Evolutionary conservation across 2,329 filamentous ascomycete genomes (phyloP), one percentile per base, ranked within the genome.

Genomic region (Ophiostoma australiae): DNA sequence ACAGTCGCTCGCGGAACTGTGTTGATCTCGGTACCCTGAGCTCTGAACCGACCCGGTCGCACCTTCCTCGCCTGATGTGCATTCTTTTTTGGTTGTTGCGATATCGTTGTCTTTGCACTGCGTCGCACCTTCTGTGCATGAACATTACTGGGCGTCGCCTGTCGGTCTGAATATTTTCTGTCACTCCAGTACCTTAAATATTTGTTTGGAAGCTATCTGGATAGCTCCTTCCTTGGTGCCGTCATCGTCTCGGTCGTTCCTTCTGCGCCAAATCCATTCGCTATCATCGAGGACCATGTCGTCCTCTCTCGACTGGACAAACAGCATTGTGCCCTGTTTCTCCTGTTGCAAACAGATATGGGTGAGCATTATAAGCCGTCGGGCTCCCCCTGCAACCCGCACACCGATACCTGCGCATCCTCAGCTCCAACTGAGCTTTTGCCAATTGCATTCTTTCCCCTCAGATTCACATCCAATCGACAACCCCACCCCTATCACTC

Each of bases 271-370:
- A 41, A 66, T 39, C 20, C 0, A 17, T 4, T 23, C 63, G 23
- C 35, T 20, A 20, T 20, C 8, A 41, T 39, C 35, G 4, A 27
- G 58, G 58, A 65, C 58, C 67, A 72, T 72, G 71, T 67, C 67
- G 67, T 71, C 71, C 68, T 63, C 73, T 23, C 68, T 72, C 15
- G 41, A 68, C 52, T 72, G 73, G 73, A 48, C 37, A 39, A 44
- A 61, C 58, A 72, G 61, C 65, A 23, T 75, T 23, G 76, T 76
- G 76, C 78, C 78, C 20, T 79, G 78, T 70, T 78, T 77, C 69
- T 76, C 76, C 31, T 79, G 78, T 73, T 79, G 78, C 71, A 73
- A 70, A 63, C 48, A 76, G 66, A 72, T 78, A 39, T 78, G 78
- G 78, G 78, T 78, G 74, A 31, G 77, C 75, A n/a, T 23, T 63